Percentiles rank a stretch among this genome's conserved stretches.
Conservation (phyloP, 2,329 filamentous ascomycete species). For the Allantophomopsis cytisporea region DNA sequence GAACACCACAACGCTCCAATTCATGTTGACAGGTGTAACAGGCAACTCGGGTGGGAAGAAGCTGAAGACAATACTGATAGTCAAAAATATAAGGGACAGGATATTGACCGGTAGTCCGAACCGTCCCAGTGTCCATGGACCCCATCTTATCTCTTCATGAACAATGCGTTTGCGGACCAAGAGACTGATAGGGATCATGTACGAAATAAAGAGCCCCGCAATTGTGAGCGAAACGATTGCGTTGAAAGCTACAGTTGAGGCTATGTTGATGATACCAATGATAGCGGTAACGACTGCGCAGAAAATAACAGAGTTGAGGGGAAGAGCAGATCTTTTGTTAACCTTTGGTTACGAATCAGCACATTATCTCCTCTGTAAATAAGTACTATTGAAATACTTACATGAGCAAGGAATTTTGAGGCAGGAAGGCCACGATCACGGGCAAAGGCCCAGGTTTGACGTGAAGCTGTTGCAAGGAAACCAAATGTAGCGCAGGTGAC, state of each 20-base stretch:
- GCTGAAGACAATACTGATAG: slow-evolving; percentile 29
- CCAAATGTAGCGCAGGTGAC: slow-evolving; percentile 22
- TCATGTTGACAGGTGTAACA: slow-evolving; percentile 28
- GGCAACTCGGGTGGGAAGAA: slow-evolving; percentile 28
- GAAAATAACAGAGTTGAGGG: slow-evolving; percentile 20
- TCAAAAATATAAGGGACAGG: slow-evolving; percentile 26
- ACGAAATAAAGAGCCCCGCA: slow-evolving; percentile 31
- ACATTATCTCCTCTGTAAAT: background rate
- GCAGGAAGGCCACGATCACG: slow-evolving; percentile 27
- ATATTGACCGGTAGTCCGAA: slow-evolving; percentile 25
- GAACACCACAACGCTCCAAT: slow-evolving; percentile 26
- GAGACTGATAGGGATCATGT: slow-evolving; percentile 29
- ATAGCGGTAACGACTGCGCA: slow-evolving; percentile 5
- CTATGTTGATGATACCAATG: slow-evolving; percentile 29
- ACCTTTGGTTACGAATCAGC: slow-evolving; percentile 10
- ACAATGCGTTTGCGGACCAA: slow-evolving; percentile 25
- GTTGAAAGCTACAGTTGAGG: slow-evolving; percentile 33
- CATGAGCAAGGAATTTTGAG: slow-evolving; percentile 20
- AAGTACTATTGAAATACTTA: slow-evolving; percentile 5
- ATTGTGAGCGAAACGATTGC: slow-evolving; percentile 34
- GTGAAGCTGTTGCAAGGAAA: slow-evolving; percentile 18
- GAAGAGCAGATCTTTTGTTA: slow-evolving; percentile 21
- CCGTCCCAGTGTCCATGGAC: slow-evolving; percentile 25
- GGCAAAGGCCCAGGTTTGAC: slow-evolving; percentile 26
- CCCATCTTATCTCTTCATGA: slow-evolving; percentile 21